Base-by-base conservation (phyloP, 805 yeast species). In the Pichia cephalocereana region DNA sequence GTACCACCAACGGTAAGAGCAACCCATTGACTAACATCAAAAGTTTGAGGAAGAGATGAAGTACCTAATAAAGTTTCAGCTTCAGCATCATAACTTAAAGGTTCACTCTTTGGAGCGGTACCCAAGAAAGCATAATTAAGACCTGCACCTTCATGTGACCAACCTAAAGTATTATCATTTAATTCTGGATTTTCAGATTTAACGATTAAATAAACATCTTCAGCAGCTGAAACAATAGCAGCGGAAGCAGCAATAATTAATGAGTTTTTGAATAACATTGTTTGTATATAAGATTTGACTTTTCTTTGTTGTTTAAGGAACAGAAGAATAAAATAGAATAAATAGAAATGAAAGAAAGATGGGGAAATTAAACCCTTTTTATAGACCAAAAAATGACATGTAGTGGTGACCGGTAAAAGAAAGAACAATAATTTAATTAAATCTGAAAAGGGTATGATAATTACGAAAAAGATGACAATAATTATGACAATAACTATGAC, bases 141-240 rank as follows among this genome's bases (percentile, higher is more conserved):
- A 51, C 70, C 78, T 46, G 79, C 79, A 57, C 78, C 78, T 61
- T 70, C 76, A 52, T 73, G 79, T 73, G 79, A 43, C 58, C 50
- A 45, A 69, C 63, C 66, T 18, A 52, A 34, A 10, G 45, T n/a
- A 42, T 58, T 47, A 37, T 66, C 67, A 49, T 67, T 50, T 45
- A 70, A 45, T 9, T 47, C 52, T 7, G 58, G 26, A 48, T 64
- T 47, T 40, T 54, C 57, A 32, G 72, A 65, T 31, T 57, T 53
- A 42, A 56, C 56, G 23, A 27, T 52, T 41, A 69, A 59, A 26
- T 52, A 30, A 17, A 63, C 54, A 11, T 44, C 19, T 18, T 53
- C 54, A n/a, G 53, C 52, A 9, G 57, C 52, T 7, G 45, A 3
- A 19, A 4, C 37, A 28, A 50, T n/a, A 30, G 38, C 48, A 18